Evolutionary conservation across 1,284 basidiomycete species (phyloP), one percentile per base, ranked within the genome.

Genomic region (Tilletia setariae): DNA sequence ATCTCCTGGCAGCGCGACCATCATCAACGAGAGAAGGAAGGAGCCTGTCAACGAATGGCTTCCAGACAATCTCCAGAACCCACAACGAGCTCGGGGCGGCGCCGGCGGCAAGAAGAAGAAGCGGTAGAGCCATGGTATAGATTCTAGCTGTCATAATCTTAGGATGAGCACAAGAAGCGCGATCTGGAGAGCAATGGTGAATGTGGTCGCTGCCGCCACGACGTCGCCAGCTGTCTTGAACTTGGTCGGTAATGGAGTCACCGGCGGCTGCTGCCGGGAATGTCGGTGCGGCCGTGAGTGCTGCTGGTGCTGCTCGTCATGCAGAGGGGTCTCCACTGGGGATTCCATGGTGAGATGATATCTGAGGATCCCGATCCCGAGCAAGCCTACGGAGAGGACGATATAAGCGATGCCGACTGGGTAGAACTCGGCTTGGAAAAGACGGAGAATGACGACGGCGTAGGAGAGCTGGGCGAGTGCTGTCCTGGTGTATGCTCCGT

Each of bases 401-500:
- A 46, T 40, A 30, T 35, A 42, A 6, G 65, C 49, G n/a, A 46
- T 30, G 47, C 73, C 73, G 44, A 74, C 66, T 53, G 72, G 74
- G 63, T 70, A 74, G 66, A 76, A 76, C 30, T 65, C 67, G 42
- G 66, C 61, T 46, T 78, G 76, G 35, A 93, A 93, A 19, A 93
- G 86, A 64, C 90, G 88, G 2, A 93, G 84, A 67, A 92, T 87
- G 0, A 90, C 87, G 68, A 91, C 82, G 4, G 90, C 86, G 77
- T 90, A 92, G 0, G 90, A 89, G 1, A 93, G 85, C 74, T 88
- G 88, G 21, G 88, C 87, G 9, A 93, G 85, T 0, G 90, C 90
- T 0, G 89, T 90, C 32, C 91, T 87, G 40, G 86, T 86, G 79
- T 92, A 93, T 28, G 91, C 91, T 23, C 91, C 91, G 69, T 91